Percentiles rank a stretch among this genome's conserved stretches.
phyloP scores from a whole-genome alignment of 305 asterid genomes.

The Fraxinus dipetala region DNA sequence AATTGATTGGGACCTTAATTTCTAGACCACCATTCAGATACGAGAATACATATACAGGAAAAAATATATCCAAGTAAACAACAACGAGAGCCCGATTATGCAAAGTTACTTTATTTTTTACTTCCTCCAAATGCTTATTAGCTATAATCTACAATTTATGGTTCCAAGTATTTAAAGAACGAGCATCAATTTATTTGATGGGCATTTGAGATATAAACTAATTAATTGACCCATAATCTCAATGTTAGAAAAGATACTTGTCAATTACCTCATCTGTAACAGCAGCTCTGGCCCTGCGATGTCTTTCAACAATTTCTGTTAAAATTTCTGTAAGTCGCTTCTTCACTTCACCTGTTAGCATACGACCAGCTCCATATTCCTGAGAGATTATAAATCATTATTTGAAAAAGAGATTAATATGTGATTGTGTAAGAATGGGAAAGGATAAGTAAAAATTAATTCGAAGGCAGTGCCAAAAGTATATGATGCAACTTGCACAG shows the following conservation, averaged over 20 bases:
- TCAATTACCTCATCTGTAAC: slow-evolving; percentile 83
- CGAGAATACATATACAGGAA: not conserved
- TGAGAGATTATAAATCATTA: slow-evolving; percentile 29
- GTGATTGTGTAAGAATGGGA: not conserved
- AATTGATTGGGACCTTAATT: not conserved
- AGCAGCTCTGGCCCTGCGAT: slow-evolving; percentile 71
- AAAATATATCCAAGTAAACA: not conserved
- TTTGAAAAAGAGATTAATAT: not conserved
- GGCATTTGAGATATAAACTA: not conserved
- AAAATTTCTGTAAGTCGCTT: slow-evolving; percentile 67
- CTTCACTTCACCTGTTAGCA: slow-evolving; percentile 96
- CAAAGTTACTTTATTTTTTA: not conserved
- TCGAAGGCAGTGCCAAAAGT: not conserved
- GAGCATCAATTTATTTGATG: not conserved
- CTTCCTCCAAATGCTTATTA: not conserved
- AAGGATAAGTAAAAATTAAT: not conserved
- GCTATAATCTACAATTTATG: not conserved
- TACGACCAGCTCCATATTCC: slow-evolving; percentile 88
- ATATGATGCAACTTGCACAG: not conserved
- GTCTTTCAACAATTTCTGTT: slow-evolving; percentile 78
- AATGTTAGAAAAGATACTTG: not conserved
- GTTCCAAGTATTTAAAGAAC: not conserved
- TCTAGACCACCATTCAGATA: not conserved
- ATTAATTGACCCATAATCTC: not conserved
- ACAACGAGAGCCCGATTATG: not conserved